Conservation (phyloP, 768 basidiomycete genomes). For the Suillus americanus region DNA sequence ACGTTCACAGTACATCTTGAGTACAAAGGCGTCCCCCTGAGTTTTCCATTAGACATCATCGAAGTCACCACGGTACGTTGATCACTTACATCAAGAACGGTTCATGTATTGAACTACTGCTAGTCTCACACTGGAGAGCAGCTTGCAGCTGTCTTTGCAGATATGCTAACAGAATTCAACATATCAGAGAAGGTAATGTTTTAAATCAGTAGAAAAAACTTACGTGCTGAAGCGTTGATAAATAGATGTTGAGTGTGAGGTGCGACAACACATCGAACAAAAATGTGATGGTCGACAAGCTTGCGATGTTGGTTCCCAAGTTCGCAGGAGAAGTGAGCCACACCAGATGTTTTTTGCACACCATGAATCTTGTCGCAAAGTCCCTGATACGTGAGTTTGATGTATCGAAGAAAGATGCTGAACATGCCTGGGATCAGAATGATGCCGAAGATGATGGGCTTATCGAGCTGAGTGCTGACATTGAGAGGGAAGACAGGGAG, state of each 20-base stretch:
- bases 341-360: slow-evolving; percentile 38
- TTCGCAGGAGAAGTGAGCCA: slow-evolving; percentile 29
- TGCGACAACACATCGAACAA: slow-evolving; percentile 32
- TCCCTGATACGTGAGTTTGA: slow-evolving; percentile 19
- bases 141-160: slow-evolving; percentile 17
- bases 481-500: neutral
- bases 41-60: slow-evolving; percentile 22
- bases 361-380: slow-evolving; percentile 38
- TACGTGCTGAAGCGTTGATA: neutral
- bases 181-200: slow-evolving; percentile 17
- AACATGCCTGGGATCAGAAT: neutral
- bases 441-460: neutral
- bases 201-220: slow-evolving; percentile 1
- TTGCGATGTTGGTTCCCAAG: slow-evolving; percentile 20
- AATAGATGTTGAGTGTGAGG: slow-evolving; percentile 21
- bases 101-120: neutral
- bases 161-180: slow-evolving; percentile 20
- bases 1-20: slow-evolving; percentile 20
- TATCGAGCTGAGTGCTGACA: neutral
- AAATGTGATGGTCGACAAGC: slow-evolving; percentile 31
- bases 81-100: neutral
- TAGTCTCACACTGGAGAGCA: slow-evolving; percentile 21
- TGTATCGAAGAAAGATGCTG: neutral
- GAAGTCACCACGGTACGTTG: slow-evolving; percentile 21
- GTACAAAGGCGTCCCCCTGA: slow-evolving; percentile 13